A percentile compares a stretch with the other conserved stretches of the same genome.
Conservation (phyloP, 257 asterid species). For the Scutellaria baicalensis region DNA sequence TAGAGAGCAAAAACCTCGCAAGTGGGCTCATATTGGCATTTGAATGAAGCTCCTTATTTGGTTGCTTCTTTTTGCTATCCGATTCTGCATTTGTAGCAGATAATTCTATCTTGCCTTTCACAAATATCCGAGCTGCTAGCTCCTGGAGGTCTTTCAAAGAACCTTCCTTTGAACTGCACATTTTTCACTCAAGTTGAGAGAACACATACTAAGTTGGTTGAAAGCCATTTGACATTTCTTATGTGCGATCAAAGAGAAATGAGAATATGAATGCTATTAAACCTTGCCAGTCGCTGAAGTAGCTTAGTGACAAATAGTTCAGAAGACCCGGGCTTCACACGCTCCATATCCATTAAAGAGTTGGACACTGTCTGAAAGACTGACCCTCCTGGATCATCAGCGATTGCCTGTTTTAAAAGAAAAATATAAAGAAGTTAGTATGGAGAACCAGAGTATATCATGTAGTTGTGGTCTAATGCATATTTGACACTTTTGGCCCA, state of each 20-base stretch:
- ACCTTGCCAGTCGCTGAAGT: slow-evolving; percentile 89
- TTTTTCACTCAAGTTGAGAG: slow-evolving; percentile 14
- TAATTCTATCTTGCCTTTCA: slow-evolving; percentile 51
- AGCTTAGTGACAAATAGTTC: slow-evolving; percentile 68
- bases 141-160: slow-evolving; percentile 85
- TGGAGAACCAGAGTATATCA: background rate
- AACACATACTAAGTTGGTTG: background rate
- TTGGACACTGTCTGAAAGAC: slow-evolving; percentile 48
- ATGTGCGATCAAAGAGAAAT: background rate
- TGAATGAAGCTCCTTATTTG: slow-evolving; percentile 58
- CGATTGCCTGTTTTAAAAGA: slow-evolving; percentile 36
- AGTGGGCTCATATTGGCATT: slow-evolving; percentile 89
- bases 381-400: slow-evolving; percentile 56
- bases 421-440: background rate
- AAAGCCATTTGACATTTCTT: background rate
- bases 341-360: slow-evolving; percentile 81
- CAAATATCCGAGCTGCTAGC: slow-evolving; percentile 57
- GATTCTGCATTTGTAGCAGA: slow-evolving; percentile 43
- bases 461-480: background rate
- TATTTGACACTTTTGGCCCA: background rate
- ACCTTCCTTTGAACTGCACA: slow-evolving; percentile 71
- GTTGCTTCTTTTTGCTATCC: slow-evolving; percentile 68
- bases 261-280: slow-evolving; percentile 3
- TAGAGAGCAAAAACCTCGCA: slow-evolving; percentile 97
- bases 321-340: slow-evolving; percentile 63